Base-by-base conservation (phyloP, 331 rosid genomes). In the Saraca asoca region DNA sequence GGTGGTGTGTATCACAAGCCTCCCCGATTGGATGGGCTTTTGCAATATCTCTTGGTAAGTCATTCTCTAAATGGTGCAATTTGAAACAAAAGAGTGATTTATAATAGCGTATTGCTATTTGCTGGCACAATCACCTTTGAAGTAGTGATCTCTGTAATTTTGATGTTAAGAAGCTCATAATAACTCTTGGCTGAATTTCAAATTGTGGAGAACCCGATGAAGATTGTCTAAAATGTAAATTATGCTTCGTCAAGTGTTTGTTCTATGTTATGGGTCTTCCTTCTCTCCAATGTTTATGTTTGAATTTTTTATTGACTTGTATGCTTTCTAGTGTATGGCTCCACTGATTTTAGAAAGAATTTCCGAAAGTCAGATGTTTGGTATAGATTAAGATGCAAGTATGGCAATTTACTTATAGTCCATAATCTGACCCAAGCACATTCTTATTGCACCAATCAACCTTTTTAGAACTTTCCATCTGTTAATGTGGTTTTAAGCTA, bases 1-100 rank as follows among this genome's bases (percentile, higher is more conserved):
- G 90, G 90, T 59, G 98, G 97, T 57, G 93, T 94, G 65, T 93
- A 87, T 86, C 79, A 87, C 81, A 88, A 76, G 81, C 98, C 98
- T 69, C 96, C 88, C 58, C 97, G 84, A 38, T 63, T 78, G 70
- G 95, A 90, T n/a, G 97, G 96, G 52, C 81, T 93, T 68, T 90
- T 87, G 81, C 98, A 93, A 62, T 93, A 87, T 84, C 89, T 93
- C 68, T 84, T 88, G 55, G 96, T 93, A 85, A 62, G 95, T 56
- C 62, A 60, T 58, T 58, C 20, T 66, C 19, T 56, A 58, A 73
- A 61, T 59, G 58, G 57, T 10, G 71, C 68, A 55, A 41, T 66
- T 60, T 54, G 15, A 63, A 41, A 38, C 54, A 44, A 56, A 57
- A 50, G 20, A 17, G 24, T 75, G 59, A 38, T 57, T 29, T 43